Evolutionary conservation across 1,139 yeast species (phyloP).

Genomic region (Lodderomyces margitis): DNA sequence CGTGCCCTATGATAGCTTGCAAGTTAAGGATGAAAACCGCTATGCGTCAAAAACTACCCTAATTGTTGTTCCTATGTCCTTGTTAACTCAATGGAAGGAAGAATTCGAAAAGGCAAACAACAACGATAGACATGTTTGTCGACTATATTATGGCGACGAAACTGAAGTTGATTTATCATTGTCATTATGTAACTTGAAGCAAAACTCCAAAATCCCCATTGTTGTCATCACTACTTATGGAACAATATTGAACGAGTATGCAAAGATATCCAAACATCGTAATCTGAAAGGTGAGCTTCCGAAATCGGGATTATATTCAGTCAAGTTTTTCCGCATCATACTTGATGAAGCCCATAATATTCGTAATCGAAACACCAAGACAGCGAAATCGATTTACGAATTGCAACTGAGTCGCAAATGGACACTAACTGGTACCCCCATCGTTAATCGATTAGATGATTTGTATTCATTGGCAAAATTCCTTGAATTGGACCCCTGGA

Average conservation of each 20-base stretch:
- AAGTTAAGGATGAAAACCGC: constrained; percentile 4
- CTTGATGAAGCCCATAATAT: constrained; percentile 93
- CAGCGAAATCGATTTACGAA: constrained; percentile 76
- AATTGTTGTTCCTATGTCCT: constrained; percentile 87
- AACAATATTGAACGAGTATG: constrained; percentile 74
- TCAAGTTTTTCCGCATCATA: constrained; percentile 74
- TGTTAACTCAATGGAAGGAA: constrained; percentile 85
- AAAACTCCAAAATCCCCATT: constrained; percentile 52
- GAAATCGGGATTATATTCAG: constrained; percentile 60
- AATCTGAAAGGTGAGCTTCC: constrained; percentile 32
- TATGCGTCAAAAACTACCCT: constrained; percentile 76
- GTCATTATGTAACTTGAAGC: constrained; percentile 32
- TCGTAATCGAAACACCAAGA: constrained; percentile 74
- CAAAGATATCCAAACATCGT: constrained; percentile 33
- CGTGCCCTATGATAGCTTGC: constrained; percentile 47
- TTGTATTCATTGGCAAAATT: constrained; percentile 75
- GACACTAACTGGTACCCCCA: constrained; percentile 94
- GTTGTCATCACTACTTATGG: constrained; percentile 87
- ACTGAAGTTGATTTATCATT: constrained; percentile 45
- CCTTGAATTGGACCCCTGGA: constrained; percentile 84
- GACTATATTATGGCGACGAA: constrained; percentile 74
- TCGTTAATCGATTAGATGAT: constrained; percentile 85
- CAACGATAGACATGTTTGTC: constrained; percentile 41
- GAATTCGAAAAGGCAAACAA: constrained; percentile 67
- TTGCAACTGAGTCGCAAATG: constrained; percentile 68